These are phyloP conservation scores for Aspergillus sp. DNA, from an alignment of 2,329 filamentous ascomycete species.

Conservation along the genomic window DNA sequence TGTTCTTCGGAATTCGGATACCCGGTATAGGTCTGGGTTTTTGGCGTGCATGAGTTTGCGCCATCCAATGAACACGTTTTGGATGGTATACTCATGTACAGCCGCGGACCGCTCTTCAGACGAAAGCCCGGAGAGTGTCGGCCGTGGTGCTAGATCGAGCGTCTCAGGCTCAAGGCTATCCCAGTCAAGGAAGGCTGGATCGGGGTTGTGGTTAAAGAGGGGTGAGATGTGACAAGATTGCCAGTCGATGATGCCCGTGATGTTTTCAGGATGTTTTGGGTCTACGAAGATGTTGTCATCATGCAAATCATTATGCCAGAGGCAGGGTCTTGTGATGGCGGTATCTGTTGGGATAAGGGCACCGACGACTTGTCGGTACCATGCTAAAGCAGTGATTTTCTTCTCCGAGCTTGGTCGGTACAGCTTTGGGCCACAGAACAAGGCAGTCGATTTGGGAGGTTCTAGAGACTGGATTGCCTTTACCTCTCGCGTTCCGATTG, in stretches of 20 bases:
- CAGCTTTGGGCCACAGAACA: slow-evolving; percentile 30
- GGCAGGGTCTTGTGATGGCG: slow-evolving; percentile 18
- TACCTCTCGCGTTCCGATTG: slow-evolving; percentile 24
- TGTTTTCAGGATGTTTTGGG: slow-evolving; percentile 22
- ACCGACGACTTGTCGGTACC: slow-evolving; percentile 24
- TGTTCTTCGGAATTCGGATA: slow-evolving; percentile 24
- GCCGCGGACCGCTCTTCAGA: slow-evolving; percentile 22
- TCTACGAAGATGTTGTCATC: slow-evolving; percentile 35
- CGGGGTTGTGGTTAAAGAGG: slow-evolving; percentile 27
- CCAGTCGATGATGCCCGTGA: slow-evolving; percentile 34
- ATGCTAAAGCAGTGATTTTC: slow-evolving; percentile 25
- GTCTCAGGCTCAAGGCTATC: slow-evolving; percentile 28
- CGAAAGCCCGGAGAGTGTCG: slow-evolving; percentile 23
- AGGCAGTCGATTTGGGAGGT: slow-evolving; percentile 24
- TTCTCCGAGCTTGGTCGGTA: slow-evolving; percentile 27
- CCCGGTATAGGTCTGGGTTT: slow-evolving; percentile 24
- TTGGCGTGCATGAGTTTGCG: slow-evolving; percentile 28
- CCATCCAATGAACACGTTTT: slow-evolving; percentile 27
- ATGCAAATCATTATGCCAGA: slow-evolving; percentile 33
- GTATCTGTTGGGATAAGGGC: slow-evolving; percentile 24
- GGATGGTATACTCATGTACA: slow-evolving; percentile 23
- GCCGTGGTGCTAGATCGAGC: slow-evolving; percentile 24
- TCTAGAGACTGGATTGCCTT: slow-evolving; percentile 24
- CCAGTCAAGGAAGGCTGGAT: slow-evolving; percentile 29
- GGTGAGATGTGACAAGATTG: slow-evolving; percentile 30